Conservation (phyloP, 2,329 filamentous ascomycete species). For the Fusarium mangiferae region DNA sequence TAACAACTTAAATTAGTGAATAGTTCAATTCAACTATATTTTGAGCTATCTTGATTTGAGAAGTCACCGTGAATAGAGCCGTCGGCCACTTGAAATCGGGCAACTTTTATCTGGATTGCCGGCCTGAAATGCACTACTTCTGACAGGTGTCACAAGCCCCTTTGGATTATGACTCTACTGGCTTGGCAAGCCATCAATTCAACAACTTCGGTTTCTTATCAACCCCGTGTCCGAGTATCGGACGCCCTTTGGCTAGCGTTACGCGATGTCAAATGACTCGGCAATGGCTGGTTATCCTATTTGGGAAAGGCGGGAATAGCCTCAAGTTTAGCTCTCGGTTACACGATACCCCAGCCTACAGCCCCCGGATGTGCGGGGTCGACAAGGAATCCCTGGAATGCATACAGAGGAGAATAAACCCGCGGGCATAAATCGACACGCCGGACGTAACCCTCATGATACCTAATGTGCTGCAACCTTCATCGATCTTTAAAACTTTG, state of each 20-base stretch:
- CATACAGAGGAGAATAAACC: background rate
- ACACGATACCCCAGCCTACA: background rate
- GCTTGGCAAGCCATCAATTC: background rate
- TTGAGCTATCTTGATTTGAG: rapidly evolving
- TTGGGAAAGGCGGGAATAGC: constrained; percentile 5
- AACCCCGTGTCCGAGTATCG: background rate
- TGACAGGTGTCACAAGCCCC: background rate
- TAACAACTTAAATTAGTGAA: background rate
- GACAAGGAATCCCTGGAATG: background rate
- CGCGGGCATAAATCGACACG: background rate
- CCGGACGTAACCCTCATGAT: background rate
- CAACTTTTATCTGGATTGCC: background rate
- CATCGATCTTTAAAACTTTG: background rate
- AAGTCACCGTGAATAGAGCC: background rate
- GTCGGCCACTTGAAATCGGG: rapidly evolving
- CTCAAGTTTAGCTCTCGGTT: background rate
- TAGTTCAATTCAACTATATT: background rate
- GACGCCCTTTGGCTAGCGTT: background rate
- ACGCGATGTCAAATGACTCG: background rate
- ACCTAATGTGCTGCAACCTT: no score
- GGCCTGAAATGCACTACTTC: background rate
- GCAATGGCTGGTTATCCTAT: constrained; percentile 16
- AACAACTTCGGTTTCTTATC: background rate
- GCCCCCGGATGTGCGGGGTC: background rate
- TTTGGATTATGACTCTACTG: background rate